phyloP scores from a whole-genome alignment of 805 yeast genomes.

The Barnettozyma sp. region DNA sequence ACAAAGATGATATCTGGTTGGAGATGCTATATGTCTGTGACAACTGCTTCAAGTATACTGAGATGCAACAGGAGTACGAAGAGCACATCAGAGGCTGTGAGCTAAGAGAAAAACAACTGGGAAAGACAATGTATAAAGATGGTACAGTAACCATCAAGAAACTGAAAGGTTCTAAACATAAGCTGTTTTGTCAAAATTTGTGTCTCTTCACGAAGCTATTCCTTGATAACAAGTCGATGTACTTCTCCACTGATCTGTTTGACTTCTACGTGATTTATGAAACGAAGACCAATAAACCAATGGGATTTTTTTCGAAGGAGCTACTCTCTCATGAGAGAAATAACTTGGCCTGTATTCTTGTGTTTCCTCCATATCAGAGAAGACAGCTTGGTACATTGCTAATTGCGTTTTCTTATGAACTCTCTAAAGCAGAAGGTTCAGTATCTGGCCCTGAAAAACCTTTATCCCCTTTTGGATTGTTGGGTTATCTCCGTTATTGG shows the following conservation, averaged over 20 bases:
- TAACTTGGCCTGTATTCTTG: slow-evolving; percentile 84
- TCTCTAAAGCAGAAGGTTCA: slow-evolving; percentile 57
- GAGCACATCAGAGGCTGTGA: slow-evolving; percentile 45
- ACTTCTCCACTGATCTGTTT: slow-evolving; percentile 69
- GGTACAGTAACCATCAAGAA: slow-evolving; percentile 49
- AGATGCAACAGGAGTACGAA: slow-evolving; percentile 35
- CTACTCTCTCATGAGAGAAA: slow-evolving; percentile 67
- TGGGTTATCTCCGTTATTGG: slow-evolving; percentile 76
- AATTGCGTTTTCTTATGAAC: slow-evolving; percentile 74
- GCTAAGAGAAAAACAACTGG: slow-evolving; percentile 43
- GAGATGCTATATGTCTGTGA: slow-evolving; percentile 67
- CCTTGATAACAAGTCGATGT: slow-evolving; percentile 83
- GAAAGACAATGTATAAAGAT: slow-evolving; percentile 63
- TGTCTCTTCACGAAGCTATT: slow-evolving; percentile 83
- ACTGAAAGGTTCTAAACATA: slow-evolving; percentile 58
- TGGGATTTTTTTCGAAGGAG: slow-evolving; percentile 94
- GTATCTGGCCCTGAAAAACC: slow-evolving; percentile 92
- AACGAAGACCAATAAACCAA: slow-evolving; percentile 41
- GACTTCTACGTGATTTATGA: slow-evolving; percentile 75
- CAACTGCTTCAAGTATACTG: slow-evolving; percentile 77
- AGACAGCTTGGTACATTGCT: slow-evolving; percentile 69
- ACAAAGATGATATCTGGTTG: slow-evolving; percentile 40
- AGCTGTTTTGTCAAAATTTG: slow-evolving; percentile 72
- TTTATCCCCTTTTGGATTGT: slow-evolving; percentile 70
- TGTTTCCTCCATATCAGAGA: slow-evolving; percentile 89